phyloP scores from a whole-genome alignment of 2,329 filamentous ascomycete genomes.

The Cladosporium sp. region DNA sequence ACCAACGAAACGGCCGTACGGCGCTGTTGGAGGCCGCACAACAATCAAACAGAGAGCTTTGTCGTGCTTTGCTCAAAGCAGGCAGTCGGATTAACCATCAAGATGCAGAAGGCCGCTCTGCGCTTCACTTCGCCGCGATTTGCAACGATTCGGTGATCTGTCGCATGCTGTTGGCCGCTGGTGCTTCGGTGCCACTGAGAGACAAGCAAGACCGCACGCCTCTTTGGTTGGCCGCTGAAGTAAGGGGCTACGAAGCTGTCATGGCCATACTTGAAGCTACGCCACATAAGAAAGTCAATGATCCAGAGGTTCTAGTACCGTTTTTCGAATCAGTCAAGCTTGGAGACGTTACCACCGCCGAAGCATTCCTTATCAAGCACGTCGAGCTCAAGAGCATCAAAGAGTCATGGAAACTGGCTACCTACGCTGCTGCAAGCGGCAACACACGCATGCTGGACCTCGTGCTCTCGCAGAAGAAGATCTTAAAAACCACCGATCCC shows the following conservation, averaged over 20 bases:
- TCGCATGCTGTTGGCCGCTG: conserved; percentile 22
- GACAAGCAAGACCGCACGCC: conserved; percentile 21
- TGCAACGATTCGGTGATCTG: conserved; percentile 15
- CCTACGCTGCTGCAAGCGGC: conserved; percentile 26
- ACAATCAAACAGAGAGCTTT: not conserved
- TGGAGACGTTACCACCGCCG: conserved; percentile 23
- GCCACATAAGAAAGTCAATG: conserved; percentile 13
- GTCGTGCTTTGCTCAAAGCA: conserved; percentile 18
- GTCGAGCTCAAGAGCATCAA: conserved; percentile 27
- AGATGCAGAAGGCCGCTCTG: conserved; percentile 22
- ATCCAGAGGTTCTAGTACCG: conserved; percentile 16
- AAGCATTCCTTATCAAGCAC: conserved; percentile 21
- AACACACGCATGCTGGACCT: conserved; percentile 26
- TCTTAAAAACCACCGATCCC: conserved; percentile 23
- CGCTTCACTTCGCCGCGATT: conserved; percentile 22
- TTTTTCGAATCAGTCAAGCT: conserved; percentile 22
- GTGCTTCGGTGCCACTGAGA: conserved; percentile 19
- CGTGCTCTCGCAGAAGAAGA: conserved; percentile 20
- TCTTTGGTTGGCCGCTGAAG: conserved; percentile 22
- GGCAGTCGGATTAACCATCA: conserved; percentile 20
- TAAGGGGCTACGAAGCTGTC: conserved; percentile 21
- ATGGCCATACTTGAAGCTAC: conserved; percentile 21
- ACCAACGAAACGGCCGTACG: not conserved
- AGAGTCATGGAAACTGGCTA: conserved; percentile 23
- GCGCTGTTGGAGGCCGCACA: not conserved